Evolutionary conservation across 371 early-diverging fungal species (phyloP).

Genomic region (Actinomucor elegans): DNA sequence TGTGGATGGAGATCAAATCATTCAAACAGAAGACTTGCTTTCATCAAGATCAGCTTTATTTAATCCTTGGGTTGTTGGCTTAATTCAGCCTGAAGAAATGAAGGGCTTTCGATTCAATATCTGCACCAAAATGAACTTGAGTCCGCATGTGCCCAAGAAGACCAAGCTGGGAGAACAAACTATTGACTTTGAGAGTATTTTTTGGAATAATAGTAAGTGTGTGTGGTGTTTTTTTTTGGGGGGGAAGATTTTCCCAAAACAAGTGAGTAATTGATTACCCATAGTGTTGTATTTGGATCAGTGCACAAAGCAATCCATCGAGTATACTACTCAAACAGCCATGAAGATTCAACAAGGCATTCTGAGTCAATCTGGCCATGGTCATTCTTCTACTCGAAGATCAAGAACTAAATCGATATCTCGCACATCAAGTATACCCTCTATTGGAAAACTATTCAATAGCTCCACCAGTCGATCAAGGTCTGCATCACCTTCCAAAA

Average conservation of each 20-base stretch:
- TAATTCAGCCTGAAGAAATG: constrained; percentile 37
- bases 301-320: constrained; percentile 12
- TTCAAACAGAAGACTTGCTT: constrained; percentile 6
- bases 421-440: constrained; percentile 27
- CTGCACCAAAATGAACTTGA: constrained; percentile 14
- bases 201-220: constrained; percentile 48
- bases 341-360: constrained; percentile 5
- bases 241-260: too few relatives aligned
- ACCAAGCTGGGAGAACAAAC: constrained; percentile 6
- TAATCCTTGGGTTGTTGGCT: constrained; percentile 42
- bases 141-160: background rate
- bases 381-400: constrained; percentile 13
- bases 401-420: constrained; percentile 29
- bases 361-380: background rate
- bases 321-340: constrained; percentile 6
- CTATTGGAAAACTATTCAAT: constrained; percentile 35
- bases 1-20: constrained; percentile 26
- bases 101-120: constrained; percentile 40
- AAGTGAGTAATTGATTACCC: too few relatives aligned
- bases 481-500: constrained; percentile 15
- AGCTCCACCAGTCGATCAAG: constrained; percentile 7
- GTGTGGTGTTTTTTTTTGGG: background rate
- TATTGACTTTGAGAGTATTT: constrained; percentile 39
- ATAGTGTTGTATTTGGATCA: constrained; percentile 24
- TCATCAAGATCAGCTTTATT: background rate